Conservation (phyloP, 2,329 filamentous ascomycete species). For the Colletotrichum agaves region DNA sequence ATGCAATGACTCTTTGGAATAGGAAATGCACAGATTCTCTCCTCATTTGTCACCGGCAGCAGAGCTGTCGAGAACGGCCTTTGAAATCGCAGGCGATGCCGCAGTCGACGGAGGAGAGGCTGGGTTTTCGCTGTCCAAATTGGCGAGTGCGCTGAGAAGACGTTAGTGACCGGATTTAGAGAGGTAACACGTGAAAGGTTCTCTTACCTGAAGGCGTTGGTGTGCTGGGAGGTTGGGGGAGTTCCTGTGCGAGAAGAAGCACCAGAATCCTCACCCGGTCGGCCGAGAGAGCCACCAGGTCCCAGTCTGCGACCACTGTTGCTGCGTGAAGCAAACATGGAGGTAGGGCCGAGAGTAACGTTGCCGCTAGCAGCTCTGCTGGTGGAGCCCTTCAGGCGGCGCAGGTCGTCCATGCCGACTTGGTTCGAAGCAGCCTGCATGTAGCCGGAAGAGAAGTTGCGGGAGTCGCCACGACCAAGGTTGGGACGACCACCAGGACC, state of each 20-base stretch:
- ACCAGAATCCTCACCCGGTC: conserved; percentile 85
- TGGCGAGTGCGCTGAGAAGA: conserved; percentile 63
- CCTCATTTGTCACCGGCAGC: conserved; percentile 56
- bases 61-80: conserved; percentile 65
- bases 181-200: neutral
- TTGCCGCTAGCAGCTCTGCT: conserved; percentile 71
- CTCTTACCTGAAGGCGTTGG: conserved; percentile 95
- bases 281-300: conserved; percentile 76
- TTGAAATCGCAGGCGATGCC: conserved; percentile 73
- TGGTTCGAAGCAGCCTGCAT: conserved; percentile 83
- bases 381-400: conserved; percentile 76
- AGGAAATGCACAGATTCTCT: conserved; percentile 40
- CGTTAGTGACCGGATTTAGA: conserved; percentile 43
- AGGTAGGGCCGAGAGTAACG: conserved; percentile 80
- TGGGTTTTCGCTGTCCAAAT: conserved; percentile 70
- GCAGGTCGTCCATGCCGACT: conserved; percentile 90
- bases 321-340: conserved; percentile 89
- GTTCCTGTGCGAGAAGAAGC: conserved; percentile 91
- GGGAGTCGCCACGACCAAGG: conserved; percentile 86
- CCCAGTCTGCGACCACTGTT: conserved; percentile 88
- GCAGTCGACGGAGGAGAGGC: conserved; percentile 77
- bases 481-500: conserved; percentile 74
- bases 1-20: conserved; percentile 52
- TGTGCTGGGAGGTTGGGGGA: conserved; percentile 78
- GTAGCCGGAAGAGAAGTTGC: conserved; percentile 81